Conservation (phyloP, 1,284 basidiomycete species). For the Trichosporon sp. region DNA sequence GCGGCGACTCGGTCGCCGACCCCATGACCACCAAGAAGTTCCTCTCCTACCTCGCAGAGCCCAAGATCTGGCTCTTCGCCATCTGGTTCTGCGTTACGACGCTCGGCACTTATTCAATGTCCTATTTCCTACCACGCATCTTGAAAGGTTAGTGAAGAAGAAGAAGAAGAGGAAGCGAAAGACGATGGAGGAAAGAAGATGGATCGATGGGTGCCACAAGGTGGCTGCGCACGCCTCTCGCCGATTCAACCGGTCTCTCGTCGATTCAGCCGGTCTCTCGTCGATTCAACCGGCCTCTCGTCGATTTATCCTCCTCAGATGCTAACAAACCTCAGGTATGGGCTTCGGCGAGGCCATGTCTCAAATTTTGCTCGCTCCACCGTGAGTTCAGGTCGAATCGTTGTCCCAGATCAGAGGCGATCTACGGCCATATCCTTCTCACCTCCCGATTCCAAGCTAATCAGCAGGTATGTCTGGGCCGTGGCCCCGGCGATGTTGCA, state of each 20-base stretch:
- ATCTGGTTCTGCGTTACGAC: constrained; percentile 42
- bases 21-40: constrained; percentile 43
- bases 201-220: no score
- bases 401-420: no score
- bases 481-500: constrained; percentile 44
- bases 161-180: constrained; percentile 3
- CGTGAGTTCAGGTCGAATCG: no score
- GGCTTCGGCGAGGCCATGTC: constrained; percentile 41
- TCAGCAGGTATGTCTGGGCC: constrained; percentile 45
- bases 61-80: constrained; percentile 51
- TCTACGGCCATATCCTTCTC: no score
- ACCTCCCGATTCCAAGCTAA: no score
- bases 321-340: constrained; percentile 30
- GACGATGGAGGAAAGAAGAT: no score
- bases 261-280: no score
- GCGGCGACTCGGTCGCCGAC: constrained; percentile 50
- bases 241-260: no score
- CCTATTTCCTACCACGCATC: constrained; percentile 51
- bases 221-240: no score
- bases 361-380: constrained; percentile 48
- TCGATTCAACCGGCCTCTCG: no score
- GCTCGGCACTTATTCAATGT: constrained; percentile 22
- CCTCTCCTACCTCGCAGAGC: constrained; percentile 41
- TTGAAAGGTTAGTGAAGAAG: constrained; percentile 6
- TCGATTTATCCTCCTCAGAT: no score